phyloP scores from a whole-genome alignment of 306 rosid genomes.

The Quercus variabilis region DNA sequence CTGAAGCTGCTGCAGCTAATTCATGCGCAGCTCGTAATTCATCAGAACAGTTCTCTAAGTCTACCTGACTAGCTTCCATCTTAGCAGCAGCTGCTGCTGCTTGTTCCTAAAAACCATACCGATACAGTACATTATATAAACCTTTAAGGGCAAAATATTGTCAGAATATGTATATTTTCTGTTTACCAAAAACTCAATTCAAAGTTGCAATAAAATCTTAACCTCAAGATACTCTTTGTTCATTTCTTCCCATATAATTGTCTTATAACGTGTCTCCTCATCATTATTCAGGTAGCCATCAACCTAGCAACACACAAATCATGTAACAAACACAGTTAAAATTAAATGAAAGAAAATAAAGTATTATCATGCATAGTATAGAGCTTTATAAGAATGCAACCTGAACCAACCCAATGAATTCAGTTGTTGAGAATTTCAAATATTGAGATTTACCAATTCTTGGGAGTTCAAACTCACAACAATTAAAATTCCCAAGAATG shows the following conservation, averaged over 20 bases:
- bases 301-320: conserved; percentile 38
- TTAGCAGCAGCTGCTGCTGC: conserved; percentile 53
- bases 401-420: too few species aligned
- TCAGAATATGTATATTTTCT: not conserved
- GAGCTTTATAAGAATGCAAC: too few species aligned
- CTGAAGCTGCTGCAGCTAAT: conserved; percentile 35
- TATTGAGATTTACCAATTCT: too few species aligned
- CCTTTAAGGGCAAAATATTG: not conserved
- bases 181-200: not conserved
- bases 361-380: too few species aligned
- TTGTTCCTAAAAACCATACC: conserved; percentile 50
- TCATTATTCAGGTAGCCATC: conserved; percentile 61
- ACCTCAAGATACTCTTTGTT: conserved; percentile 74
- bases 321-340: not conserved
- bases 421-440: too few species aligned
- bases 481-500: too few species aligned
- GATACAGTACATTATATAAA: not conserved
- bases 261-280: conserved; percentile 53
- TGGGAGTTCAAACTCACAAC: too few species aligned
- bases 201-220: not conserved
- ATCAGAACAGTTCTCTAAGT: conserved; percentile 36
- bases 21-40: conserved; percentile 44
- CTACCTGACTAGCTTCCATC: conserved; percentile 42
- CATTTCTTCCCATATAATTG: conserved; percentile 59
- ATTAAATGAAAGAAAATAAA: too few species aligned